Evolutionary conservation across 2,329 filamentous ascomycete species (phyloP).

Genomic region (Pseudopyricularia javanii): DNA sequence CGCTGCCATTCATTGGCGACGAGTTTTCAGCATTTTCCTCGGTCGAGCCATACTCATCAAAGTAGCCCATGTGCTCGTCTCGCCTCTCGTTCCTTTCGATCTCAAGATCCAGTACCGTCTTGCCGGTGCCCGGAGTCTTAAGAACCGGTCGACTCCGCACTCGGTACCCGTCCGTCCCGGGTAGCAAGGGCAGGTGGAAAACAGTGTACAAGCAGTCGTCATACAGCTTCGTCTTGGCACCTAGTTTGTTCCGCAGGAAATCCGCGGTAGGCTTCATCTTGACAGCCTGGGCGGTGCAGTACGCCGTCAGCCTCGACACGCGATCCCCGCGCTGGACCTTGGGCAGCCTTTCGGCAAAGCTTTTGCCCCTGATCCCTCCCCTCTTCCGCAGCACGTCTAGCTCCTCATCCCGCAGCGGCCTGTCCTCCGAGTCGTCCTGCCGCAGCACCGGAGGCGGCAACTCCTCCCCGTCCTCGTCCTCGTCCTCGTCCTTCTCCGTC

Average conservation of each 20-base stretch:
- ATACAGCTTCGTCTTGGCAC: constrained; percentile 88
- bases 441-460: constrained; percentile 37
- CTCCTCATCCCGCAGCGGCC: constrained; percentile 57
- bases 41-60: constrained; percentile 46
- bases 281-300: constrained; percentile 90
- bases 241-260: constrained; percentile 78
- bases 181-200: constrained; percentile 81
- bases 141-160: constrained; percentile 82
- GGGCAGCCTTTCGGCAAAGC: constrained; percentile 83
- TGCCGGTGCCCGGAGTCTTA: constrained; percentile 79
- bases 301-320: constrained; percentile 81
- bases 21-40: constrained; percentile 7
- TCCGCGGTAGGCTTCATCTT: constrained; percentile 80
- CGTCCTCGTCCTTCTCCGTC: constrained; percentile 50
- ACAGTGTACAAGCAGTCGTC: constrained; percentile 95
- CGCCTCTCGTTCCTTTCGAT: constrained; percentile 87
- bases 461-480: constrained; percentile 36
- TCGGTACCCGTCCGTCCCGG: constrained; percentile 76
- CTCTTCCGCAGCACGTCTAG: constrained; percentile 49
- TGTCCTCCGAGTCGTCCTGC: constrained; percentile 42
- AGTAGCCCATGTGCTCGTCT: constrained; percentile 86
- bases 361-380: constrained; percentile 61
- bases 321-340: constrained; percentile 82
- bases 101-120: constrained; percentile 84
- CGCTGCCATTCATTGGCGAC: neutral